These are phyloP conservation scores for Pharnaceum exiguum DNA, from an alignment of 148 eudicot genomes.

Conservation along the genomic window DNA sequence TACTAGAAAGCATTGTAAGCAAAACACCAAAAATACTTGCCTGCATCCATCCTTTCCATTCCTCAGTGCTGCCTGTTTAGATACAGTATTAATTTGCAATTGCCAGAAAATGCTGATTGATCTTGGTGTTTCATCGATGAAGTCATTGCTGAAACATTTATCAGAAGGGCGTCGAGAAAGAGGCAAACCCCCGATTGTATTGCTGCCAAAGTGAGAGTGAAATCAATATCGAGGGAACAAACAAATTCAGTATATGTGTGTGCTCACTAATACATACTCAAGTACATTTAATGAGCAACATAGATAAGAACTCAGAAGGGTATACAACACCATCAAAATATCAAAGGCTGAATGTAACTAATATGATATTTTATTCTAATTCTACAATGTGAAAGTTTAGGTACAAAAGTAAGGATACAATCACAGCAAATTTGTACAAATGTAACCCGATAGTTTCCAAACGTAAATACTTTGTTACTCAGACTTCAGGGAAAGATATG, in stretches of 20 bases:
- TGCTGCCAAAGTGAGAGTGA: constrained; percentile 46
- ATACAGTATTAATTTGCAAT: constrained; percentile 72
- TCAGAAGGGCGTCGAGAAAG: constrained; percentile 66
- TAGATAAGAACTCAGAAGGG: no score
- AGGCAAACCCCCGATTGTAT: constrained; percentile 92
- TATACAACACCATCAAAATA: no score
- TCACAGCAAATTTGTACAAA: no score
- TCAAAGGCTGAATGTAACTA: no score
- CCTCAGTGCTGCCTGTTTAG: constrained; percentile 97
- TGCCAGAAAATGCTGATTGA: constrained; percentile 85
- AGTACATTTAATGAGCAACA: not conserved
- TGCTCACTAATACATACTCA: not conserved
- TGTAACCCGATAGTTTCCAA: no score
- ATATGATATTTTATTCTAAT: no score
- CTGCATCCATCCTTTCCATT: constrained; percentile 99
- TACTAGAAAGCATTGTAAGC: not conserved
- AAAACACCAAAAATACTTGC: constrained; percentile 34
- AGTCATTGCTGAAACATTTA: constrained; percentile 82
- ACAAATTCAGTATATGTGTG: not conserved
- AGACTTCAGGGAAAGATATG: no score
- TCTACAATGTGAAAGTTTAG: no score
- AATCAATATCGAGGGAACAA: not conserved
- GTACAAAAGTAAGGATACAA: no score
- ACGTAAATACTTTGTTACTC: no score
- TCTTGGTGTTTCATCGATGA: constrained; percentile 84